Evolutionary conservation across 148 eudicot species (phyloP).

Genomic region (Rhododendron ferrugineum): DNA sequence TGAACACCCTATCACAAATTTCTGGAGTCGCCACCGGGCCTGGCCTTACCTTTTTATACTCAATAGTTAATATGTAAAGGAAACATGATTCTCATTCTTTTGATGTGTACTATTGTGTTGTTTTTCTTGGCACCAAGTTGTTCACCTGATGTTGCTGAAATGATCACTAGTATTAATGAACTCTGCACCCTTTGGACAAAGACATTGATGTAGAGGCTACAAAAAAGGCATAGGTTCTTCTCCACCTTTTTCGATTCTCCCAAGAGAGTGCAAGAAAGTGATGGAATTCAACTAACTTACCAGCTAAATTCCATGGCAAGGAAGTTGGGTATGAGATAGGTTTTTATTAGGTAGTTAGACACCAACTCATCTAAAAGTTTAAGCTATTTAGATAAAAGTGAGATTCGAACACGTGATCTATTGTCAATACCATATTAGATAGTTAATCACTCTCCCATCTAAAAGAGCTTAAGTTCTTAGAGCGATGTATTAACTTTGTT

Average conservation of each 20-base stretch:
- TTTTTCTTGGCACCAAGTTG: neutral
- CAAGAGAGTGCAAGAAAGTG: neutral
- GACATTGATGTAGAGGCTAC: neutral
- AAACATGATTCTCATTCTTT: conserved; percentile 10
- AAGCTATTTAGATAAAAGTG: too few relatives aligned
- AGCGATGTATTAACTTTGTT: too few relatives aligned
- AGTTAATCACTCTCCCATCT: too few relatives aligned
- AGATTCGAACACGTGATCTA: too few relatives aligned
- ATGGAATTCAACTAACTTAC: neutral
- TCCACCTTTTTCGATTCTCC: neutral
- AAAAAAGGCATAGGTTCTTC: neutral
- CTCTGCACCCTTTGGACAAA: neutral
- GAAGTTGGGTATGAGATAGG: neutral
- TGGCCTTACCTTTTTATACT: neutral
- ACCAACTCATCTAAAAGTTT: too few relatives aligned
- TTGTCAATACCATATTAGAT: too few relatives aligned
- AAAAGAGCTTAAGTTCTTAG: too few relatives aligned
- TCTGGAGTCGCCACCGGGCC: too few relatives aligned
- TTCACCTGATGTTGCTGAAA: conserved; percentile 6
- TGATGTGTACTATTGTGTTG: neutral
- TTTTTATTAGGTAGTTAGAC: neutral
- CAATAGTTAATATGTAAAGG: neutral
- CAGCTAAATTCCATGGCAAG: neutral
- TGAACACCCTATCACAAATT: too few relatives aligned
- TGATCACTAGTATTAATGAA: conserved; percentile 4